phyloP scores from a whole-genome alignment of 441 rosid genomes.

The Gossypium lobatum region DNA sequence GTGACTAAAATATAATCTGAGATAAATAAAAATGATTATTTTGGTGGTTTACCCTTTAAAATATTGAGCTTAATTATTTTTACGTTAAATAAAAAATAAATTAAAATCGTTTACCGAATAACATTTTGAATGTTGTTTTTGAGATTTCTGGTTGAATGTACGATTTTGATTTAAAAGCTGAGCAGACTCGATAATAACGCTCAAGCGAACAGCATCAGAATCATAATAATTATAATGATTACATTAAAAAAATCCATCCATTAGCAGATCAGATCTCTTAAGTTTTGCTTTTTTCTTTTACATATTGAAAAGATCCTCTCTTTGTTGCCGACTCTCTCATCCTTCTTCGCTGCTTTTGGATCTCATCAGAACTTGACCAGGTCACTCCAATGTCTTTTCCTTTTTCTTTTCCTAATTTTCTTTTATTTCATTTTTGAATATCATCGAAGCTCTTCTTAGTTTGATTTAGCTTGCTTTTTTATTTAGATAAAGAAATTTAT shows the following conservation, averaged over 20 bases:
- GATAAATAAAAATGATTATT: no score
- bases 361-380: slow-evolving; percentile 4
- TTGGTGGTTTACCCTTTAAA: no score
- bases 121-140: no score
- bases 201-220: background rate
- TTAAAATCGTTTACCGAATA: no score
- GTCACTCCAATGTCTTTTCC: slow-evolving; percentile 4
- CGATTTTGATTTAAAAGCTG: background rate
- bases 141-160: background rate
- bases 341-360: slow-evolving; percentile 2
- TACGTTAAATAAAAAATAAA: no score
- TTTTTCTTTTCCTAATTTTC: background rate
- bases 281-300: background rate
- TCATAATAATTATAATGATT: background rate
- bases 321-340: background rate
- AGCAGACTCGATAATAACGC: background rate
- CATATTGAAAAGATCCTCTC: background rate
- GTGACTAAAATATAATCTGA: no score
- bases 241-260: background rate
- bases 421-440: background rate
- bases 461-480: background rate
- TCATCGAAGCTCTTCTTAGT: background rate
- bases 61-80: no score
- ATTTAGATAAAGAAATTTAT: background rate
- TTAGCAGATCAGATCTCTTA: slow-evolving; percentile 17